Conservation (phyloP, 495 filamentous ascomycete genomes). For the Neurospora pannonica region DNA sequence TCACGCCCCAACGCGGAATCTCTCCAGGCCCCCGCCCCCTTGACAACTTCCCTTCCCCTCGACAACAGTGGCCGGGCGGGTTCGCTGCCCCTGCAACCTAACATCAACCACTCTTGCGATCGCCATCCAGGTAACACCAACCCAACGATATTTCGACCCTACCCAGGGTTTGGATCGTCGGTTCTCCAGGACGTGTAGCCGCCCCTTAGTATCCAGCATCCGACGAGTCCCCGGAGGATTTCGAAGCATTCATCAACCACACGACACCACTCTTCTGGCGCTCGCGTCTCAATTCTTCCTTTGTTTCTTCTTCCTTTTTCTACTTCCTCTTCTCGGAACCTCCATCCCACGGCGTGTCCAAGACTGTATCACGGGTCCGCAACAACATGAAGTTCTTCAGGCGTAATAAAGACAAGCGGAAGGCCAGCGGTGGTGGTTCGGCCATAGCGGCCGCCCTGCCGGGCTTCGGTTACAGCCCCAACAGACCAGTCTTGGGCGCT, state of each 20-base stretch:
- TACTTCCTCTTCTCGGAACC: background rate
- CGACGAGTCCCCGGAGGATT: background rate
- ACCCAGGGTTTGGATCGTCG: background rate
- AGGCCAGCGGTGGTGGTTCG: slow-evolving; percentile 5
- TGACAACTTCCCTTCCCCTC: background rate
- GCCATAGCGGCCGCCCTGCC: slow-evolving; percentile 6
- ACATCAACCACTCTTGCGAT: background rate
- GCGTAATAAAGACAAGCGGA: slow-evolving; percentile 23
- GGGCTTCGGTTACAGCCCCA: slow-evolving; percentile 7
- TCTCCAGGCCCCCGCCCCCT: background rate
- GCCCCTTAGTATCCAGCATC: background rate
- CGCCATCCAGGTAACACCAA: background rate
- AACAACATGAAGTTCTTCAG: slow-evolving; percentile 36
- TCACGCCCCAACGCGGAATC: background rate
- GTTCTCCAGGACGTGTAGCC: background rate
- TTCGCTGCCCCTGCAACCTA: background rate
- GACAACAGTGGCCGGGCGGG: background rate
- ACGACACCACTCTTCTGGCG: background rate
- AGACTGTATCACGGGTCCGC: background rate
- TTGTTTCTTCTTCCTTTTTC: slow-evolving; percentile 1
- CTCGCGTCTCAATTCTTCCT: background rate
- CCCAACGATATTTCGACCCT: background rate
- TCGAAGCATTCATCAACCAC: background rate
- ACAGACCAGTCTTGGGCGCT: background rate
- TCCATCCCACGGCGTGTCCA: background rate